phyloP scores from a whole-genome alignment of 257 asterid species.

The Petunia secreta region DNA sequence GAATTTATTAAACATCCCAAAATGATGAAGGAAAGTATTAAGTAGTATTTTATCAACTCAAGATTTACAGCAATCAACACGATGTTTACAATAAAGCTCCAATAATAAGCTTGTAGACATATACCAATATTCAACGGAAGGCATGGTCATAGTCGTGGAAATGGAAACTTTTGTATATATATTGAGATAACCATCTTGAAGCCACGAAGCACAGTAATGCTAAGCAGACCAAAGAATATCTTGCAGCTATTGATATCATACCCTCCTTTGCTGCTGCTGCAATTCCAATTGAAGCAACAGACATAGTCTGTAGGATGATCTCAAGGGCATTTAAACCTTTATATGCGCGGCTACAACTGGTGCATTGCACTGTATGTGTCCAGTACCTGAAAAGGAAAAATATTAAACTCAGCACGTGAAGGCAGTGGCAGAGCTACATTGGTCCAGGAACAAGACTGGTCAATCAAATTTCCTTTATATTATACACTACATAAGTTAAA shows the following conservation, averaged over 20 bases:
- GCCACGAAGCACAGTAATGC: conserved; percentile 69
- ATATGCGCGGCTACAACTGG: conserved; percentile 68
- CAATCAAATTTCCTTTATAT: too few species aligned
- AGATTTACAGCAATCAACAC: too few species aligned
- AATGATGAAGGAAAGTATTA: too few species aligned
- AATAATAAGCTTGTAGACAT: too few species aligned
- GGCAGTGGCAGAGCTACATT: too few species aligned
- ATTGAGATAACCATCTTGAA: conserved; percentile 72
- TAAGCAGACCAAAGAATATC: conserved; percentile 46
- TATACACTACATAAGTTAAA: too few species aligned
- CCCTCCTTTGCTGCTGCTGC: conserved; percentile 69
- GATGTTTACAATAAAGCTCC: too few species aligned
- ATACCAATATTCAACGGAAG: conserved; percentile 40
- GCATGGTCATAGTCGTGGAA: conserved; percentile 93
- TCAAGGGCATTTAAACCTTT: conserved; percentile 50
- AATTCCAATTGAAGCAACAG: conserved; percentile 52
- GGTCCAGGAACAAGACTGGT: too few species aligned
- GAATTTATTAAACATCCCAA: too few species aligned
- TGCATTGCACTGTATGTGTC: conserved; percentile 68
- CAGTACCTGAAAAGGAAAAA: conserved; percentile 59
- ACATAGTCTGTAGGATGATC: conserved; percentile 53
- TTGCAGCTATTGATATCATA: conserved; percentile 41
- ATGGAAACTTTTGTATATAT: conserved; percentile 68
- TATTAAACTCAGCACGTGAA: not conserved
- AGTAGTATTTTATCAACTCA: too few species aligned